These are phyloP conservation scores for Cicer bijugum DNA, from an alignment of 306 rosid genomes.

Conservation along the genomic window DNA sequence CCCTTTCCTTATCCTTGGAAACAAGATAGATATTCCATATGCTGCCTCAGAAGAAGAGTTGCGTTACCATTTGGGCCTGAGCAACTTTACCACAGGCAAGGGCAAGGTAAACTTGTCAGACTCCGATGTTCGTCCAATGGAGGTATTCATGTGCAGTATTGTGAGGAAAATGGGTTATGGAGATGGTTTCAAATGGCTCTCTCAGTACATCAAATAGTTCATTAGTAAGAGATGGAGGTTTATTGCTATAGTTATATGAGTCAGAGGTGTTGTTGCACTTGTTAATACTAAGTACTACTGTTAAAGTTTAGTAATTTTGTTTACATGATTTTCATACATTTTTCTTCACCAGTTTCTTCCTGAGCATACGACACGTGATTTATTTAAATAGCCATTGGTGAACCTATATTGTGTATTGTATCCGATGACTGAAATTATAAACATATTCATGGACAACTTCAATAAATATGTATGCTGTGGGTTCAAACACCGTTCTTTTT, in stretches of 20 bases:
- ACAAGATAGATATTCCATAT: slow-evolving; percentile 76
- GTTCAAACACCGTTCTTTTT: too few species aligned
- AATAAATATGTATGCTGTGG: too few species aligned
- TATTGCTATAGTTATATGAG: slow-evolving; percentile 37
- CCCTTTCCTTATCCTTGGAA: slow-evolving; percentile 76
- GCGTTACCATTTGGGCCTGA: slow-evolving; percentile 68
- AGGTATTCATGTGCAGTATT: slow-evolving; percentile 85
- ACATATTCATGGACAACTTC: too few species aligned
- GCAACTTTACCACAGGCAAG: slow-evolving; percentile 79
- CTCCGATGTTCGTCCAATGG: slow-evolving; percentile 74
- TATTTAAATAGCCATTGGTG: too few species aligned
- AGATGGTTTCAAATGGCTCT: slow-evolving; percentile 84
- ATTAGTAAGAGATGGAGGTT: slow-evolving; percentile 40
- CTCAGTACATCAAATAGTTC: slow-evolving; percentile 74
- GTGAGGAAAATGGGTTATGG: slow-evolving; percentile 89
- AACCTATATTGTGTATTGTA: too few species aligned
- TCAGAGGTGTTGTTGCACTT: slow-evolving; percentile 6
- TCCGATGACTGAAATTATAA: too few species aligned
- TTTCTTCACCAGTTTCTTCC: too few species aligned
- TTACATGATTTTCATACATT: too few species aligned
- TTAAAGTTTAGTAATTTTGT: too few species aligned
- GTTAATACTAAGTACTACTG: too few species aligned
- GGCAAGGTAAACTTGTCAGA: slow-evolving; percentile 67
- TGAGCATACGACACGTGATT: too few species aligned
- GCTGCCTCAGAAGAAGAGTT: slow-evolving; percentile 83